phyloP scores from a whole-genome alignment of 352 stramenopile genomes.

The Phytophthora ramorum region DNA sequence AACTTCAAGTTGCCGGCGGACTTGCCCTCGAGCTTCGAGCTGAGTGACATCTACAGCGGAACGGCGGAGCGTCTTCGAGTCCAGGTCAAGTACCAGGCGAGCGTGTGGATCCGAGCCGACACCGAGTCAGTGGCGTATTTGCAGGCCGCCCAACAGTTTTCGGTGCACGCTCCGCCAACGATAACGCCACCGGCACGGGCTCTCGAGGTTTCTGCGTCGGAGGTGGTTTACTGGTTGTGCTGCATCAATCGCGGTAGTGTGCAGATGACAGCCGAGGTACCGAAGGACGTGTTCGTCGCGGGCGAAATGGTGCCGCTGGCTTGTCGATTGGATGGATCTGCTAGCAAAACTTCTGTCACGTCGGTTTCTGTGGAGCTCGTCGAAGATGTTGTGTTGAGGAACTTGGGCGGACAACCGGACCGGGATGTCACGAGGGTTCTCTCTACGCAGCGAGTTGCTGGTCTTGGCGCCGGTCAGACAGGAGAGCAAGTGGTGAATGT shows the following conservation, averaged over 20 bases:
- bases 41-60: slow-evolving; percentile 38
- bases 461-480: slow-evolving; percentile 15
- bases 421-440: slow-evolving; percentile 33
- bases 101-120: slow-evolving; percentile 38
- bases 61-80: slow-evolving; percentile 35
- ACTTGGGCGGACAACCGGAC: slow-evolving; percentile 15
- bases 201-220: slow-evolving; percentile 35
- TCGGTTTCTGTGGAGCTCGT: slow-evolving; percentile 33
- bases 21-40: slow-evolving; percentile 40
- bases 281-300: slow-evolving; percentile 30
- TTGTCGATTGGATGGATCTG: slow-evolving; percentile 31
- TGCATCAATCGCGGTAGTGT: slow-evolving; percentile 41
- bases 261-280: slow-evolving; percentile 23
- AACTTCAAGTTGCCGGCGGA: slow-evolving; percentile 26
- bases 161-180: slow-evolving; percentile 25
- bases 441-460: slow-evolving; percentile 23
- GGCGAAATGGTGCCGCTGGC: slow-evolving; percentile 25
- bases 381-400: slow-evolving; percentile 35
- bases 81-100: slow-evolving; percentile 37
- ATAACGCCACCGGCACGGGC: slow-evolving; percentile 28
- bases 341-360: slow-evolving; percentile 27
- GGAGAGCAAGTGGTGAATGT: slow-evolving; percentile 23
- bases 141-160: slow-evolving; percentile 36
- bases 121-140: slow-evolving; percentile 41
- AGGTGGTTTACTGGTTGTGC: slow-evolving; percentile 38